phyloP scores from a whole-genome alignment of 441 rosid genomes.

The Pelargonium myrrhifolium region DNA sequence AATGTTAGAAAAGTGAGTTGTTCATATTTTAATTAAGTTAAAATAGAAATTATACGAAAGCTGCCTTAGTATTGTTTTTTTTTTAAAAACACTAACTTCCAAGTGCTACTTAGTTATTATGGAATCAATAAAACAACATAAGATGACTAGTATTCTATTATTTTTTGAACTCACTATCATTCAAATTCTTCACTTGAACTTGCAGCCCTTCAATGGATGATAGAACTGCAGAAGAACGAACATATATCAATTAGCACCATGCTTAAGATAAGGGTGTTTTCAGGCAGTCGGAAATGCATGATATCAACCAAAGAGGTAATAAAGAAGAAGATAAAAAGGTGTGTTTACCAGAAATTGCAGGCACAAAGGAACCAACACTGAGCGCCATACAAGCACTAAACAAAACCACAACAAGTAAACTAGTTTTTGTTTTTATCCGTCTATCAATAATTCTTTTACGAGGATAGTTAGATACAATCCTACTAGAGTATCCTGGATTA shows the following conservation, averaged over 20 bases:
- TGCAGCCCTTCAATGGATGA: constrained; percentile 74
- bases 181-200: constrained; percentile 39
- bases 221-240: constrained; percentile 61
- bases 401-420: constrained; percentile 59
- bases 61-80: too few species aligned
- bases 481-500: constrained; percentile 29
- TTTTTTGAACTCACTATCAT: constrained; percentile 36
- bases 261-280: not conserved
- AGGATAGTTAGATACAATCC: constrained; percentile 31
- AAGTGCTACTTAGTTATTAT: not conserved
- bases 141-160: not conserved
- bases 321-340: not conserved
- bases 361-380: constrained; percentile 77
- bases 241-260: not conserved
- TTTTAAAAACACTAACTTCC: not conserved
- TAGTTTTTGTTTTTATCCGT: constrained; percentile 62
- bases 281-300: not conserved
- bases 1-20: too few species aligned
- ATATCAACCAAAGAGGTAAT: not conserved
- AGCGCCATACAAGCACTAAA: constrained; percentile 83
- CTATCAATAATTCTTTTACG: constrained; percentile 64
- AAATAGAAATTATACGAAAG: too few species aligned
- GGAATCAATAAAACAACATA: not conserved
- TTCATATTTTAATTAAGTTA: too few species aligned
- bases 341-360: constrained; percentile 70